Conservation (phyloP, 352 stramenopile genomes). For the Phytopythium oedochilum region DNA sequence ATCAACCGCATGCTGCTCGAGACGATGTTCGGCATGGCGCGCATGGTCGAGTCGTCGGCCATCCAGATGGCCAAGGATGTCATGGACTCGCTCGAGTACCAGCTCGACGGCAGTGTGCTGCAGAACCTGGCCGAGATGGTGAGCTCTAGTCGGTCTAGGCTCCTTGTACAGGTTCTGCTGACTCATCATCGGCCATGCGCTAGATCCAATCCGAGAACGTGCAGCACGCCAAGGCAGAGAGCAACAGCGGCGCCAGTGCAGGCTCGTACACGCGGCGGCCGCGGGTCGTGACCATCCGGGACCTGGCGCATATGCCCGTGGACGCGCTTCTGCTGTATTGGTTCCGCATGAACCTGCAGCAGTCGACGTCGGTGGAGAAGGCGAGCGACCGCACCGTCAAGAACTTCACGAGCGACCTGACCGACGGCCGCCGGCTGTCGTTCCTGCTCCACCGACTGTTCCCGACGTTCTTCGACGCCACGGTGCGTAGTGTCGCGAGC, state of each 20-base stretch:
- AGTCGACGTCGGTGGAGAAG: slow-evolving; percentile 56
- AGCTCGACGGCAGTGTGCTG: slow-evolving; percentile 62
- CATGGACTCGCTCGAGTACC: slow-evolving; percentile 77
- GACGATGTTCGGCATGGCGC: slow-evolving; percentile 79
- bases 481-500: slow-evolving; percentile 14
- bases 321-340: slow-evolving; percentile 70
- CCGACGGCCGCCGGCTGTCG: slow-evolving; percentile 57
- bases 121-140: slow-evolving; percentile 61
- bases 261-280: slow-evolving; percentile 1
- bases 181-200: neutral
- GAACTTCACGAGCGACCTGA: slow-evolving; percentile 74
- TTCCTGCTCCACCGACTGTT: slow-evolving; percentile 74
- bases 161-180: neutral
- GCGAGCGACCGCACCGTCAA: slow-evolving; percentile 64
- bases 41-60: slow-evolving; percentile 79
- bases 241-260: neutral
- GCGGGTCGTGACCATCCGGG: slow-evolving; percentile 42
- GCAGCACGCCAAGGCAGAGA: slow-evolving; percentile 38
- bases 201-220: slow-evolving; percentile 59
- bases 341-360: slow-evolving; percentile 72
- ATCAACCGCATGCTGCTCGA: slow-evolving; percentile 77
- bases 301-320: slow-evolving; percentile 66
- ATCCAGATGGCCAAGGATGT: slow-evolving; percentile 81
- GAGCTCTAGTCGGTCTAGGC: neutral
- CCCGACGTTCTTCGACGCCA: slow-evolving; percentile 61